Evolutionary conservation across 306 rosid species (phyloP).

Genomic region (Myrica gale): DNA sequence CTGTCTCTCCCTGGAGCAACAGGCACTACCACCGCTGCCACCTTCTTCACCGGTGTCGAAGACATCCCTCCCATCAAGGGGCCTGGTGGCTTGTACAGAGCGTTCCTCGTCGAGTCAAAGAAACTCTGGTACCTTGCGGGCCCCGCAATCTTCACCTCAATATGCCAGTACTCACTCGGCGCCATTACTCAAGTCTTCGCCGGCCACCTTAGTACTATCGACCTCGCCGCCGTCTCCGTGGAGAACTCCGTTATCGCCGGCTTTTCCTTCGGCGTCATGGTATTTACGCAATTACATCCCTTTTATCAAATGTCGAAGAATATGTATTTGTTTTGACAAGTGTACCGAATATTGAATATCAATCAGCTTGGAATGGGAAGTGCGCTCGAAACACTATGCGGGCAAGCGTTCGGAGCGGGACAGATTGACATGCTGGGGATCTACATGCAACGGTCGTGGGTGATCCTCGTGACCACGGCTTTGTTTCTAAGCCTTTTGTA

Average conservation of each 20-base stretch:
- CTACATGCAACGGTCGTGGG: conserved; percentile 91
- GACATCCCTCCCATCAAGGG: conserved; percentile 62
- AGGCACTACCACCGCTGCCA: conserved; percentile 17
- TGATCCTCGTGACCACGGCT: conserved; percentile 54
- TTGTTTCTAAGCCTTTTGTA: conserved; percentile 40
- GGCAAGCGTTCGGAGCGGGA: conserved; percentile 87
- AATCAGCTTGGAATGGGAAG: conserved; percentile 89
- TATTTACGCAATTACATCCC: conserved; percentile 10
- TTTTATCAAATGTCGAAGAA: too few relatives aligned
- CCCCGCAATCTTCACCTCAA: conserved; percentile 80
- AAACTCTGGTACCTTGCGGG: conserved; percentile 92
- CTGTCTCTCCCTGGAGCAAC: conserved; percentile 27
- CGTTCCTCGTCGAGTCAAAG: conserved; percentile 54
- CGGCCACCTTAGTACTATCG: conserved; percentile 70
- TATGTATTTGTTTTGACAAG: too few relatives aligned
- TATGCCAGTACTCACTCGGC: conserved; percentile 86
- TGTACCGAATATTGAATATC: neutral
- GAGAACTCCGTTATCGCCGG: conserved; percentile 96
- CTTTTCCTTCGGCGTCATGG: conserved; percentile 77
- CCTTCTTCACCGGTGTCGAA: conserved; percentile 45
- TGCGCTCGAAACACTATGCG: conserved; percentile 85
- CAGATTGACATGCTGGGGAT: conserved; percentile 72
- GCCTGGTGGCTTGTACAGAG: conserved; percentile 37
- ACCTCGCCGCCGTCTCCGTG: conserved; percentile 80
- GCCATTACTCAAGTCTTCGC: conserved; percentile 79